Evolutionary conservation across 352 stramenopile genomes (phyloP).

Genomic region (Globisporangium acanthophoron): DNA sequence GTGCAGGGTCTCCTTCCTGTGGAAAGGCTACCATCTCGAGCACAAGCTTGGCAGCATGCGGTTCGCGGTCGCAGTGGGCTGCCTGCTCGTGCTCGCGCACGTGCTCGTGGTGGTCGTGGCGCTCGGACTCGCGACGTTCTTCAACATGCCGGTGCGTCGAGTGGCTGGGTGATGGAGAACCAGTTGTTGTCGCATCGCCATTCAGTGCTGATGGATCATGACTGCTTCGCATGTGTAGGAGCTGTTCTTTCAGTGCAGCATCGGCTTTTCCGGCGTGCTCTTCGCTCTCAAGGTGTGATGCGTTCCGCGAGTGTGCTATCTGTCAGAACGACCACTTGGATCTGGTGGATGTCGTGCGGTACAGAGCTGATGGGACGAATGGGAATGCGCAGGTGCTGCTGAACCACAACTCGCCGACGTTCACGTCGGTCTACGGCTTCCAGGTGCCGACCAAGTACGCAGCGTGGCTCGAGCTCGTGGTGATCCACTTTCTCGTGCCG

Average conservation of each 20-base stretch:
- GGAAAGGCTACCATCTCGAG: constrained; percentile 83
- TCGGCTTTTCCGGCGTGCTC: constrained; percentile 75
- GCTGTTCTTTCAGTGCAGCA: constrained; percentile 49
- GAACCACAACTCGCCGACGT: constrained; percentile 64
- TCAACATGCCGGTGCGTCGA: constrained; percentile 14
- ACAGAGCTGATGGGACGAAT: not conserved
- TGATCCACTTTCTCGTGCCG: constrained; percentile 80
- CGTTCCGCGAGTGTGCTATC: not conserved
- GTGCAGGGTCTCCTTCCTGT: constrained; percentile 69
- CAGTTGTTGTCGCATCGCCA: not conserved
- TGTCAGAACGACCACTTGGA: not conserved
- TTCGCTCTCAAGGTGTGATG: constrained; percentile 67
- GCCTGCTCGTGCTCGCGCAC: constrained; percentile 62
- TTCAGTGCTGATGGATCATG: not conserved
- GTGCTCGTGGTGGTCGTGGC: constrained; percentile 42
- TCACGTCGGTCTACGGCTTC: constrained; percentile 62
- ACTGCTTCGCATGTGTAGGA: constrained; percentile 11
- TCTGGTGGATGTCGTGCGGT: not conserved
- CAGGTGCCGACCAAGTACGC: constrained; percentile 82
- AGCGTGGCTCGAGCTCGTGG: constrained; percentile 82
- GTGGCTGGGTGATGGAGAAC: not conserved
- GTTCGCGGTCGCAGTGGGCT: constrained; percentile 43
- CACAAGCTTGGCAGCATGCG: constrained; percentile 35
- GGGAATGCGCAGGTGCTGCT: constrained; percentile 59
- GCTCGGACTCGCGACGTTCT: constrained; percentile 24